These are phyloP conservation scores for Cladosporium phlei DNA, from an alignment of 2,329 filamentous ascomycete species.

Conservation along the genomic window DNA sequence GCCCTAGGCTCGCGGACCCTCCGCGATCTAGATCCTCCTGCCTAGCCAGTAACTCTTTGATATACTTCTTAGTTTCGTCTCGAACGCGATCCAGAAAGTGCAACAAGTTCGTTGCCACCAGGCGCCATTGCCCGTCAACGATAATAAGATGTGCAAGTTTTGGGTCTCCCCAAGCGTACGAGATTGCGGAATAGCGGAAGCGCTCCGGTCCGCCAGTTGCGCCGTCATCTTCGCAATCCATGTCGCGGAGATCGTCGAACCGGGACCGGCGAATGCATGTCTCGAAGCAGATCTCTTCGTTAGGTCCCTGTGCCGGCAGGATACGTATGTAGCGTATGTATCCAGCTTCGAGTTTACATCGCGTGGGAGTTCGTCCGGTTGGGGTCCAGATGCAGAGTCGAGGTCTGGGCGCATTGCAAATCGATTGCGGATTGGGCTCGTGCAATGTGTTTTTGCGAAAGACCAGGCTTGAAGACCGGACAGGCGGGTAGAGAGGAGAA, in stretches of 20 bases:
- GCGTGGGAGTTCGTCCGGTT: neutral
- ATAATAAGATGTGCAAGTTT: neutral
- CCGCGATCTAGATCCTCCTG: too few species aligned
- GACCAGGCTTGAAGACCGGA: too few species aligned
- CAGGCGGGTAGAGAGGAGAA: too few species aligned
- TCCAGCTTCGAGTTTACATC: neutral
- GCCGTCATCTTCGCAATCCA: too few species aligned
- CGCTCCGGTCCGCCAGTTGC: too few species aligned
- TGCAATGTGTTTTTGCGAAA: too few species aligned
- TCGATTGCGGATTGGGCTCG: too few species aligned
- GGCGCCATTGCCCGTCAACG: neutral
- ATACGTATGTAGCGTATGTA: neutral
- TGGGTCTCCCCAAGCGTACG: conserved; percentile 16
- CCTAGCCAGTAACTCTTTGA: too few species aligned
- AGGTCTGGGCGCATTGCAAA: neutral
- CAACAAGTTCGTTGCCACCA: neutral
- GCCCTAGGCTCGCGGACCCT: too few species aligned
- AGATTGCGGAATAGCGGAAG: conserved; percentile 12
- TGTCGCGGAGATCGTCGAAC: too few species aligned
- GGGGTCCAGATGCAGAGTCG: neutral
- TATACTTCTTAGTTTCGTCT: neutral
- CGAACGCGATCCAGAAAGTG: neutral
- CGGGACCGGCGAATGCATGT: neutral
- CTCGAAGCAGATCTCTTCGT: neutral
- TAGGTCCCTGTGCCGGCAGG: too few species aligned